Evolutionary conservation across 164 flowering plant genomes (phyloP).

Genomic region (Buxus sempervirens): DNA sequence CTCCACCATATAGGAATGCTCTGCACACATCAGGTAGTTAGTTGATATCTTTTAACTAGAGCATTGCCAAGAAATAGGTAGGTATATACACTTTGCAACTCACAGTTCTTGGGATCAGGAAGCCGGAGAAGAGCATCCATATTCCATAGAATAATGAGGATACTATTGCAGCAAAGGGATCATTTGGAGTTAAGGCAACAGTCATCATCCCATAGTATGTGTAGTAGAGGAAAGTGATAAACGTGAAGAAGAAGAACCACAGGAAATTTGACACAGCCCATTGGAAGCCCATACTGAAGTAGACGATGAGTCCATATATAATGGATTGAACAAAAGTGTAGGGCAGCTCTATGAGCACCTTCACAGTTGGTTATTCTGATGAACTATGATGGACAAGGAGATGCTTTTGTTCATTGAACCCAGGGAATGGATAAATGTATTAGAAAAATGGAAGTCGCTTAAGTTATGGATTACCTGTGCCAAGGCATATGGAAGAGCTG

Average conservation of each 20-base stretch:
- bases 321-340: conserved; percentile 22
- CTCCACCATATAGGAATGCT: conserved; percentile 31
- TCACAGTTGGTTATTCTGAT: background rate
- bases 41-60: background rate
- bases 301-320: conserved; percentile 25
- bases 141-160: conserved; percentile 27
- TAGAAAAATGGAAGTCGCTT: background rate
- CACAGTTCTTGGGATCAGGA: conserved; percentile 27
- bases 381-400: background rate
- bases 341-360: conserved; percentile 31
- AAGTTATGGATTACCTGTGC: conserved; percentile 15
- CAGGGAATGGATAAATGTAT: background rate
- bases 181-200: conserved; percentile 27
- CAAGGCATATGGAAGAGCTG: conserved; percentile 24
- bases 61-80: background rate
- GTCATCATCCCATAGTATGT: conserved; percentile 39
- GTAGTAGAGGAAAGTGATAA: conserved; percentile 33
- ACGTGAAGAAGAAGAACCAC: conserved; percentile 35
- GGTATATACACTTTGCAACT: conserved; percentile 2
- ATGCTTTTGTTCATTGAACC: background rate
- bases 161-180: conserved; percentile 21
- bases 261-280: conserved; percentile 23
- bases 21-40: conserved; percentile 15
- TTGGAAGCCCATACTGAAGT: conserved; percentile 23
- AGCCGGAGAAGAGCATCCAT: conserved; percentile 35